These are phyloP conservation scores for Aspergillus pseudoglaucus DNA, from an alignment of 2,329 filamentous ascomycete genomes.

Conservation along the genomic window DNA sequence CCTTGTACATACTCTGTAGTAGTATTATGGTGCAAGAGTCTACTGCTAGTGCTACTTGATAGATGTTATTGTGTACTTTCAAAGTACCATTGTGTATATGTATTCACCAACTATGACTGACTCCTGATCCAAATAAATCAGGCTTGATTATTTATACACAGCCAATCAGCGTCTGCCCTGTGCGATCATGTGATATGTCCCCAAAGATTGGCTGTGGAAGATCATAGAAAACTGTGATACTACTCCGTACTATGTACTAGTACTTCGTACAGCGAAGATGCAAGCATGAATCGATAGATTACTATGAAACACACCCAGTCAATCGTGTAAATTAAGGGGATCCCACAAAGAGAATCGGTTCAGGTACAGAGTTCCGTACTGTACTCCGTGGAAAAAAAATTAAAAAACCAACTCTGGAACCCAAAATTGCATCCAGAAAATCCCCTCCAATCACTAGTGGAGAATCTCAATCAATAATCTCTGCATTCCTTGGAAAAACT, in stretches of 20 bases:
- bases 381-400: not conserved
- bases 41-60: too few species aligned
- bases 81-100: too few species aligned
- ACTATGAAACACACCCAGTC: conserved; percentile 3
- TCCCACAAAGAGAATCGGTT: not conserved
- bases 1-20: not conserved
- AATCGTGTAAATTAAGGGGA: not conserved
- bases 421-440: conserved; percentile 8
- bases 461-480: not conserved
- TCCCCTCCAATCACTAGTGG: not conserved
- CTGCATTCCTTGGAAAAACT: not conserved
- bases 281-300: not conserved
- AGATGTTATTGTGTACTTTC: too few species aligned
- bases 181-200: too few species aligned
- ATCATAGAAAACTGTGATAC: not conserved
- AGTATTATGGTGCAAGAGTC: not conserved
- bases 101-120: too few species aligned
- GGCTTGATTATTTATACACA: too few species aligned
- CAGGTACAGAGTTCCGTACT: too few species aligned
- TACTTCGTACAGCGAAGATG: too few species aligned
- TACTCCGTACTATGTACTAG: not conserved
- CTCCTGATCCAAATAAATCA: too few species aligned
- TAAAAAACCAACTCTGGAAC: conserved; percentile 3
- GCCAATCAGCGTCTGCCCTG: too few species aligned
- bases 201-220: too few species aligned